Evolutionary conservation across 768 basidiomycete genomes (phyloP), one percentile per base, ranked within the genome.

Genomic region (Gloeostereum incarnatum): DNA sequence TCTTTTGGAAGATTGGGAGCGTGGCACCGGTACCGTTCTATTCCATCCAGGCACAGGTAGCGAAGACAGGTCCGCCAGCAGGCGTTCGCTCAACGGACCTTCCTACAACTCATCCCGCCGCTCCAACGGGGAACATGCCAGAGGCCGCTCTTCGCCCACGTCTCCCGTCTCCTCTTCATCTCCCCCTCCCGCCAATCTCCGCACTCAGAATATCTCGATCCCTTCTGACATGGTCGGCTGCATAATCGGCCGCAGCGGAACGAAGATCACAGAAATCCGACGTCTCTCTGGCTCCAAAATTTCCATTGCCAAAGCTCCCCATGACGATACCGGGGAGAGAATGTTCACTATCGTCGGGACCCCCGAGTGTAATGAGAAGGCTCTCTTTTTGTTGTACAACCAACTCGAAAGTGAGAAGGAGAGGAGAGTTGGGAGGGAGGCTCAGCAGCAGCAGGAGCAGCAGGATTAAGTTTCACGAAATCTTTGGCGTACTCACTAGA

Each of bases 261-360:
- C 89, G 48, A 98, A 98, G 73, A 99, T 99, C 52, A 98, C 94
- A 37, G 96, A 99, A 62, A 99, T 99, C 56, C 88, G 96, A 51
- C 87, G 94, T 41, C 78, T 98, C 31, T 96, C 91, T 45, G 96
- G 96, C 27, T 94, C 89, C 50, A 91, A 92, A 66, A 99, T 99
- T 58, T 90, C 86, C 40, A 99, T 99, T 54, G 96, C 96, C 49
- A 99, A 99, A 64, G 84, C 88, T 35, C 91, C 96, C n/a, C 96
- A 98, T 55, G 96, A 98, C 52, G 96, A 98, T 54, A 92, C 93
- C 29, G 96, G 94, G 53, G 96, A 99, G 68, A 75, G 96, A 49
- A 97, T 99, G 94, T 99, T 99, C 68, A 91, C 96, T 45, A 98
- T 99, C 57, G 73, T 96, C 33, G 96, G 96, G 39, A 91, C 91